Evolutionary conservation across 768 basidiomycete genomes (phyloP), one percentile per base, ranked within the genome.

Genomic region (Glaciozyma martinii): DNA sequence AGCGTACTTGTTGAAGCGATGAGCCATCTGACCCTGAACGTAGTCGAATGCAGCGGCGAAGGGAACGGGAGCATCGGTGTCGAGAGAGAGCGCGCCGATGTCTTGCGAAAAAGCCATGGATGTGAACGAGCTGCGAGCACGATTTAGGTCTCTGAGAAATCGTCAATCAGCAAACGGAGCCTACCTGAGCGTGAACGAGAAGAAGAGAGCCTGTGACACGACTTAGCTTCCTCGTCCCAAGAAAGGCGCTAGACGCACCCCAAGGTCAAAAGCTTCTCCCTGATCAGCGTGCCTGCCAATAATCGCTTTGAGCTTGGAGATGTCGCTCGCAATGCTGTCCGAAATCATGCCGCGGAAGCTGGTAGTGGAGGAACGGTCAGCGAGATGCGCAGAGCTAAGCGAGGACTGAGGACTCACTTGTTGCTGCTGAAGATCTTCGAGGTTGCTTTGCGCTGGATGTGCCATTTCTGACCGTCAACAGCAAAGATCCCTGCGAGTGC

Each of bases 401-500:
- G 60, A 68, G 62, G 59, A 62, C 30, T 8, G 57, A 57, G 57
- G 12, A 57, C 52, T 53, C 62, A 62, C 54, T 65, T 68, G 57
- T 56, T 55, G 3, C 53, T 55, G 1, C 55, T 64, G 58, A 68
- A 68, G 57, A 68, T 62, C 32, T 50, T 58, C 43, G 19, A 43
- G 7, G 40, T 57, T 12, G 53, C 60, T 16, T 59, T 61, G 25
- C 60, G 47, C 43, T 62, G 65, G 4, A 40, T 19, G 5, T 44
- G 40, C 67, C 67, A 68, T 7, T 30, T 15, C 19, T 13, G 18
- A 0, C 67, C 67, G 40, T 64, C 63, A 9, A 61, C 60, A 23
- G n/a, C 13, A 29, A n/a, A 49, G 25, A 33, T 32, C 2, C 15
- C 43, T 60, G n/a, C 21, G 44, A 19, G 23, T 7, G 12, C 37